These are phyloP conservation scores for Alternaria angustiovoidea DNA, from an alignment of 2,329 filamentous ascomycete genomes.

Conservation along the genomic window DNA sequence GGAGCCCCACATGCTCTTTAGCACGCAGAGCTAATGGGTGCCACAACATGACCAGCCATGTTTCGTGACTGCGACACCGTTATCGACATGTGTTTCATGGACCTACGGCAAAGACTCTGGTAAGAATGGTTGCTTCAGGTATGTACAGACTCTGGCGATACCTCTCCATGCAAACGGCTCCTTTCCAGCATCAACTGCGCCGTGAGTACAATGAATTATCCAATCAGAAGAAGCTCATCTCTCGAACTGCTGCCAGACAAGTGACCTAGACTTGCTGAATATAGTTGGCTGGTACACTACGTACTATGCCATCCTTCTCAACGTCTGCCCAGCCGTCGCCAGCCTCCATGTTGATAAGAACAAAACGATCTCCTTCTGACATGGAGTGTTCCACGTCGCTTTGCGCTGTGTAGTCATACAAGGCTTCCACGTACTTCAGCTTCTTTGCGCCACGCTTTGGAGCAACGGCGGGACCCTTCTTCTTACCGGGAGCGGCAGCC, in stretches of 20 bases:
- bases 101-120: neutral
- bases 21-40: constrained; percentile 8
- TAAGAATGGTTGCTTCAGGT: neutral
- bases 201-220: neutral
- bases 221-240: constrained; percentile 17
- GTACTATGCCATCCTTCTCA: constrained; percentile 84
- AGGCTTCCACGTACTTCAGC: constrained; percentile 87
- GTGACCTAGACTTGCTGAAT: constrained; percentile 72
- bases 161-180: neutral
- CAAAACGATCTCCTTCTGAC: constrained; percentile 88
- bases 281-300: constrained; percentile 94
- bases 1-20: constrained; percentile 15
- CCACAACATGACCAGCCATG: constrained; percentile 16
- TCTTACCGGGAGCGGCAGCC: constrained; percentile 64
- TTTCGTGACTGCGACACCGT: neutral
- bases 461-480: constrained; percentile 90
- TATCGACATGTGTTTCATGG: neutral
- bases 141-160: constrained; percentile 16
- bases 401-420: constrained; percentile 90
- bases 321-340: constrained; percentile 98
- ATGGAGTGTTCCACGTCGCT: constrained; percentile 90
- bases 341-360: constrained; percentile 84
- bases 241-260: constrained; percentile 23
- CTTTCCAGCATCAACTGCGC: neutral
- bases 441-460: constrained; percentile 92